phyloP scores from a whole-genome alignment of 2,329 filamentous ascomycete species.

The Domatiomyces globalis region DNA sequence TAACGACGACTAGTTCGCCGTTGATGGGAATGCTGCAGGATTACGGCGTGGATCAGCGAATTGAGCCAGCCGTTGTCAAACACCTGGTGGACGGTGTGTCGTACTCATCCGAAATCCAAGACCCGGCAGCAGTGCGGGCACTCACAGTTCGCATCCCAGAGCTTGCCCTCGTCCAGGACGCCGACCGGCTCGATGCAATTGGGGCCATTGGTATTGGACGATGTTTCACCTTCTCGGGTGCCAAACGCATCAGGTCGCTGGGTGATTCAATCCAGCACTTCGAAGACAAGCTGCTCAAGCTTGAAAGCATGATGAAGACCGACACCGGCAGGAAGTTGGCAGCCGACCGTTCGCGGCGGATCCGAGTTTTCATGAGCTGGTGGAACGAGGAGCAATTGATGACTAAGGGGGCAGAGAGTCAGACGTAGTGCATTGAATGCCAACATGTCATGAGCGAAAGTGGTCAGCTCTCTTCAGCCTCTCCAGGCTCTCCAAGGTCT shows the following conservation, averaged over 20 bases:
- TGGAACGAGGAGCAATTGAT: constrained; percentile 37
- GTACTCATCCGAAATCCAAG: constrained; percentile 57
- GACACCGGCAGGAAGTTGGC: constrained; percentile 38
- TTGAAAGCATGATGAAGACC: constrained; percentile 50
- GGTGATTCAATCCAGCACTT: constrained; percentile 59
- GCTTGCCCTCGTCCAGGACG: constrained; percentile 77
- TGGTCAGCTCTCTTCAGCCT: constrained; percentile 16
- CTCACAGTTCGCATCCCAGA: constrained; percentile 57
- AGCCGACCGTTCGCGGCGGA: constrained; percentile 33
- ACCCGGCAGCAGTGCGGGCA: constrained; percentile 45
- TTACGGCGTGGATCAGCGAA: constrained; percentile 33
- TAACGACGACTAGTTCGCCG: constrained; percentile 6
- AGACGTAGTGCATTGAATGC: neutral
- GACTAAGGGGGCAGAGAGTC: neutral
- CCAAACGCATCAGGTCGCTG: constrained; percentile 38
- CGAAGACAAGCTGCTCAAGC: constrained; percentile 54
- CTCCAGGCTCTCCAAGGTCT: constrained; percentile 18
- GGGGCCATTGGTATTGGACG: constrained; percentile 74
- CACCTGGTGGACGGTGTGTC: constrained; percentile 62
- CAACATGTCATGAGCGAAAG: neutral
- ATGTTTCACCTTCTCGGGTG: constrained; percentile 62
- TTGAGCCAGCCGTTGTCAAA: neutral
- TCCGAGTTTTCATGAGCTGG: constrained; percentile 38
- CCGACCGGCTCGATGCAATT: constrained; percentile 80
- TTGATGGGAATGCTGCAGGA: constrained; percentile 9